phyloP scores from a whole-genome alignment of 2,329 filamentous ascomycete genomes.

The Penicillium sp. region DNA sequence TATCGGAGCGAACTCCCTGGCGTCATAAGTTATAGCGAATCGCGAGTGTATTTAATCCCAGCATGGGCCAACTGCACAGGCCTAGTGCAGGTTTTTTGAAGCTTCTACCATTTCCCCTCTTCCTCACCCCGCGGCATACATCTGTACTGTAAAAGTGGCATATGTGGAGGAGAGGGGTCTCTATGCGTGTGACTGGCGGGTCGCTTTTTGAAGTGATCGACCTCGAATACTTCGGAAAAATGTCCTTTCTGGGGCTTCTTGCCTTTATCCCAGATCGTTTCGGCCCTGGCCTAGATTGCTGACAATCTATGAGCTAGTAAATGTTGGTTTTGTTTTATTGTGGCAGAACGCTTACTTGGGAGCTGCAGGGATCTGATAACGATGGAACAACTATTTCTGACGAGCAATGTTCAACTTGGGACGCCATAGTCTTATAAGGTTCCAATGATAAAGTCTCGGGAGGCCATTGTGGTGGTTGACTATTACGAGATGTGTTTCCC shows the following conservation, averaged over 20 bases:
- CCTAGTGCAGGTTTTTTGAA: background rate
- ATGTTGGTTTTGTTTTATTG: background rate
- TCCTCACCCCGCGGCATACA: background rate
- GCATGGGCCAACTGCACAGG: background rate
- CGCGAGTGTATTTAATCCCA: background rate
- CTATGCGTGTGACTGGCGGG: too few species aligned
- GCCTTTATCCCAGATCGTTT: background rate
- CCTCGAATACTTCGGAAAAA: background rate
- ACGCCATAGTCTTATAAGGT: background rate
- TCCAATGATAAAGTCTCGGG: background rate
- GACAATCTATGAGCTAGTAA: background rate
- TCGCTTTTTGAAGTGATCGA: background rate
- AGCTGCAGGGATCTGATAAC: background rate
- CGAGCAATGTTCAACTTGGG: background rate
- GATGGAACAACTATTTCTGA: background rate
- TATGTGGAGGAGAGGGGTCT: background rate
- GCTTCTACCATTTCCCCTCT: background rate
- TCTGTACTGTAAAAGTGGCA: background rate
- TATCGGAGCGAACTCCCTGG: background rate
- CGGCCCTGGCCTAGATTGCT: background rate
- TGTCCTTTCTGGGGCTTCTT: background rate
- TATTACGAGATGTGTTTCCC: background rate
- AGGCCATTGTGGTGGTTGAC: background rate
- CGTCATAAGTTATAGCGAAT: background rate
- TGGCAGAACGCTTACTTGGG: background rate